These are phyloP conservation scores for Boletus barrowsii DNA, from an alignment of 768 basidiomycete species.

Conservation along the genomic window DNA sequence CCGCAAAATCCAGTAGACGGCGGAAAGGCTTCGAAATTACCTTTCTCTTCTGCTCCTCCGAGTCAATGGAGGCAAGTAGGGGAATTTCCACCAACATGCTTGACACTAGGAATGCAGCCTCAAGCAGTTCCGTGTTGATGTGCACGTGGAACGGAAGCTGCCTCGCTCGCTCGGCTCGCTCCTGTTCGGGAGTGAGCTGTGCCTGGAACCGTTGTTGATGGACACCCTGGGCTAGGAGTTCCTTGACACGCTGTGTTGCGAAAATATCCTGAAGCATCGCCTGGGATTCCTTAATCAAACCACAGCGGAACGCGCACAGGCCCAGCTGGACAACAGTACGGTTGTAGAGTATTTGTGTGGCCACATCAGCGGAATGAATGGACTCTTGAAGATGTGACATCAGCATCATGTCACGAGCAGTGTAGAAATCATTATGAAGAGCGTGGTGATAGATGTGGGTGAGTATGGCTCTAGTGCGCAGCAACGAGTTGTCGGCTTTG, in stretches of 20 bases:
- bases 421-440: slow-evolving; percentile 93
- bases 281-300: slow-evolving; percentile 92
- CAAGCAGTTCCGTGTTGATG: slow-evolving; percentile 96
- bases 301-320: slow-evolving; percentile 93
- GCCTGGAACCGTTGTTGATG: slow-evolving; percentile 87
- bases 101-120: slow-evolving; percentile 95
- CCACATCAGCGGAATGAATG: slow-evolving; percentile 92
- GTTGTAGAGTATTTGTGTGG: slow-evolving; percentile 97
- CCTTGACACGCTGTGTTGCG: slow-evolving; percentile 94
- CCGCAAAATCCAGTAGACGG: slow-evolving; percentile 91
- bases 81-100: slow-evolving; percentile 99
- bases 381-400: slow-evolving; percentile 99
- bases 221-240: slow-evolving; percentile 93
- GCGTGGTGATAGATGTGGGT: slow-evolving; percentile 98
- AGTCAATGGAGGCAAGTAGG: slow-evolving; percentile 88
- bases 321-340: slow-evolving; percentile 96
- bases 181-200: slow-evolving; percentile 87
- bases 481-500: slow-evolving; percentile 83
- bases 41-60: slow-evolving; percentile 91
- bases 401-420: slow-evolving; percentile 94
- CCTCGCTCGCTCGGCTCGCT: slow-evolving; percentile 92
- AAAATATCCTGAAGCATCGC: slow-evolving; percentile 93
- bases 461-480: slow-evolving; percentile 96
- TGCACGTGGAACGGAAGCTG: slow-evolving; percentile 99
- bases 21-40: slow-evolving; percentile 96